These are phyloP conservation scores for Dactylorhiza incarnata DNA, from an alignment of 106 monocot species.

Conservation along the genomic window DNA sequence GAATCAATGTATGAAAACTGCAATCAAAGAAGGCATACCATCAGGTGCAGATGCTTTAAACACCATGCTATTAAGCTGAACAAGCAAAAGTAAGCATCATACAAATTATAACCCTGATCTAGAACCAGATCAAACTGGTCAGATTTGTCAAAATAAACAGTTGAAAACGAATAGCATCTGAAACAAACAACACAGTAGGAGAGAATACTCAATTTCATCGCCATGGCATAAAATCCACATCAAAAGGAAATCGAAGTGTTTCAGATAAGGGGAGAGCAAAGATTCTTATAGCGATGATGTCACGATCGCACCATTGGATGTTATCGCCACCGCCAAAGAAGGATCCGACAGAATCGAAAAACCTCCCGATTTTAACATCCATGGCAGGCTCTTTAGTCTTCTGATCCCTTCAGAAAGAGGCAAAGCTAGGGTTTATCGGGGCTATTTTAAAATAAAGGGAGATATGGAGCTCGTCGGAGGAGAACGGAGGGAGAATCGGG, in stretches of 20 bases:
- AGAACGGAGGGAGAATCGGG: no score
- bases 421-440: no score
- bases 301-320: conserved; percentile 87
- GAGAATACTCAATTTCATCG: background rate
- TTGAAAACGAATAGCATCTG: background rate
- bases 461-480: no score
- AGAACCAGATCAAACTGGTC: background rate
- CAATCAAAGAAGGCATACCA: no score
- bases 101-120: background rate
- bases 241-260: background rate
- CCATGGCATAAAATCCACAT: background rate
- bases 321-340: conserved; percentile 77
- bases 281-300: conserved; percentile 63
- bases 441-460: no score
- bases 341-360: conserved; percentile 77
- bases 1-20: no score
- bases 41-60: no score
- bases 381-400: conserved; percentile 8
- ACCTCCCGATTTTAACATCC: conserved; percentile 62
- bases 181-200: background rate
- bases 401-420: background rate
- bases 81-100: background rate
- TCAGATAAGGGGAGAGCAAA: background rate
- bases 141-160: background rate
- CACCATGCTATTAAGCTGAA: no score